phyloP scores from a whole-genome alignment of 2,329 filamentous ascomycete genomes.

The Fusarium tupiense region DNA sequence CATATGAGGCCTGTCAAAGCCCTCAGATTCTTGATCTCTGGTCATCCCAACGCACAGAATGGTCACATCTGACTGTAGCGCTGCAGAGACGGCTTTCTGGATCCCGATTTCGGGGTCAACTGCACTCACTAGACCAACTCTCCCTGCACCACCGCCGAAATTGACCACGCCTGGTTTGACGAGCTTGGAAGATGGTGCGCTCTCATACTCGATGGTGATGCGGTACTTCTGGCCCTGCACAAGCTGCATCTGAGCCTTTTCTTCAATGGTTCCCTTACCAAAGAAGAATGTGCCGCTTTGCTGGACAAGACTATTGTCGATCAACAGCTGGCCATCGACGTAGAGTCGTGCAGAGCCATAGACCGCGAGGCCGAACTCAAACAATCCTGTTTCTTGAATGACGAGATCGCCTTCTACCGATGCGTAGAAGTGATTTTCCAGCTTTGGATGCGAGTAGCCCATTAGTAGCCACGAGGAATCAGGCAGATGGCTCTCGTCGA shows the following conservation, averaged over 20 bases:
- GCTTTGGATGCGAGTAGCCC: background rate
- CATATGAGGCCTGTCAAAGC: background rate
- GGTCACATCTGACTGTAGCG: background rate
- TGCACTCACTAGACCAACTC: background rate
- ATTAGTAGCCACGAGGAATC: background rate
- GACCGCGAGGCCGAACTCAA: background rate
- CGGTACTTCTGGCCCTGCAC: background rate
- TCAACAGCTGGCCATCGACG: background rate
- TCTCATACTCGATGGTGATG: background rate
- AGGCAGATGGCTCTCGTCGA: background rate
- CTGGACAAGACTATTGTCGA: background rate
- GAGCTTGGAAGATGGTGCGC: background rate
- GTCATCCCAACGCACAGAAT: background rate
- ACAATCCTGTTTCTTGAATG: background rate
- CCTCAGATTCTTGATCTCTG: background rate
- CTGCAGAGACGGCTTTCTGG: background rate
- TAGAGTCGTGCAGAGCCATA: background rate
- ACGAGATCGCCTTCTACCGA: background rate
- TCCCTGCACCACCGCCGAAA: background rate
- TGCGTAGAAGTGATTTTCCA: background rate
- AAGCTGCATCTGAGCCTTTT: background rate
- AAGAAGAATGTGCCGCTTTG: background rate
- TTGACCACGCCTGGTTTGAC: background rate
- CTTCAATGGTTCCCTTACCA: background rate
- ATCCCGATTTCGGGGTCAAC: background rate